Percentiles rank a stretch among this genome's conserved stretches.
Evolutionary conservation across 2,329 filamentous ascomycete species (phyloP).

Genomic region (Calonectria multiphialidica): DNA sequence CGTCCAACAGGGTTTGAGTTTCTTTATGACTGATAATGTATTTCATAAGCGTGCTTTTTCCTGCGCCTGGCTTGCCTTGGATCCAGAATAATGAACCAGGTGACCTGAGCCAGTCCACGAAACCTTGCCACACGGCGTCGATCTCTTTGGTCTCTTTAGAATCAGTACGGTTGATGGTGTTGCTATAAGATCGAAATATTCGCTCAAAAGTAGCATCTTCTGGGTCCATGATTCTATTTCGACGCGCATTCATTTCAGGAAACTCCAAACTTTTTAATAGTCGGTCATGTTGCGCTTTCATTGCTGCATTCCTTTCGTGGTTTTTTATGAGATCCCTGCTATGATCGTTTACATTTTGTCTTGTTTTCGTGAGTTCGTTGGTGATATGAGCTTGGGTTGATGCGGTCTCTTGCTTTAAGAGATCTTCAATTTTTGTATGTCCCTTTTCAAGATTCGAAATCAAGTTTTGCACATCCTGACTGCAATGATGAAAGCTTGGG

Average conservation of each 20-base stretch:
- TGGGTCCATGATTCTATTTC: not conserved
- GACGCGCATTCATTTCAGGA: not conserved
- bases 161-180: not conserved
- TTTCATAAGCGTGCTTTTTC: not conserved
- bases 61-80: not conserved
- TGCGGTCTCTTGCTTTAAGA: not conserved
- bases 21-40: not conserved
- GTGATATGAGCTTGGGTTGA: not conserved
- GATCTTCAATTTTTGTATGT: not conserved
- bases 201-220: not conserved
- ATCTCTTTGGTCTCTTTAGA: not conserved
- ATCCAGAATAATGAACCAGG: not conserved
- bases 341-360: no score
- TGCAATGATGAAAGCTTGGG: not conserved
- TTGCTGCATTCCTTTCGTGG: not conserved
- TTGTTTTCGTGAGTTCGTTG: not conserved
- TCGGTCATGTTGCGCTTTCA: not conserved
- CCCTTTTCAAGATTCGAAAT: not conserved
- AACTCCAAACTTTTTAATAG: not conserved
- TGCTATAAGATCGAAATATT: not conserved
- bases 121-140: not conserved
- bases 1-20: not conserved
- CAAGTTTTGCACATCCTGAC: not conserved
- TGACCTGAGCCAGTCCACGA: not conserved
- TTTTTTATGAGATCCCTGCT: no score